Evolutionary conservation across 495 filamentous ascomycete genomes (phyloP).

Genomic region (Tuber microsphaerosporum): DNA sequence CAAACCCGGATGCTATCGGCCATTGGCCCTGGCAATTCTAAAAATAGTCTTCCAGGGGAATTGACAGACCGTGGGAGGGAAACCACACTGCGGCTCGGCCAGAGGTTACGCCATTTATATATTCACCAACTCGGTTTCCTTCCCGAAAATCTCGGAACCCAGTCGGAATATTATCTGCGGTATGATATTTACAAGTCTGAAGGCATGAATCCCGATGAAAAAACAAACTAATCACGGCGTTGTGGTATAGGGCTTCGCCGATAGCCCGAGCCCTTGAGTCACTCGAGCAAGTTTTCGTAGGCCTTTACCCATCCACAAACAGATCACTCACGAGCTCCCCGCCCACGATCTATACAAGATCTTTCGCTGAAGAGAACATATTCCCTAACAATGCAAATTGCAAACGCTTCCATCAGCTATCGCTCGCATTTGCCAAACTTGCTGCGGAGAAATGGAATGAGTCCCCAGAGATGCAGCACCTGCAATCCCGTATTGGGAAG

Average conservation of each 20-base stretch:
- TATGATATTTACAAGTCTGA: constrained; percentile 40
- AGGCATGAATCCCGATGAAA: neutral
- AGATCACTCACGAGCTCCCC: constrained; percentile 44
- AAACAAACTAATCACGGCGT: constrained; percentile 6
- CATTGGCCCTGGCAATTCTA: neutral
- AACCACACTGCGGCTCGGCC: constrained; percentile 74
- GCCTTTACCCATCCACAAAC: constrained; percentile 73
- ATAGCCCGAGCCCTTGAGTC: constrained; percentile 80
- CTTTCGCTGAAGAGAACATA: constrained; percentile 75
- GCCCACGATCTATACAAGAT: constrained; percentile 36
- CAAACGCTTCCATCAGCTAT: constrained; percentile 71
- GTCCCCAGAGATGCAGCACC: constrained; percentile 72
- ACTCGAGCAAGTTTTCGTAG: constrained; percentile 80
- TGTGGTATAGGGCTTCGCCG: constrained; percentile 53
- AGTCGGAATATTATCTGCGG: constrained; percentile 69
- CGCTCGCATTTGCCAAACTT: constrained; percentile 70
- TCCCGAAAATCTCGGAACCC: constrained; percentile 52
- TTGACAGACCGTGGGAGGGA: constrained; percentile 79
- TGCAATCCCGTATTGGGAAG: constrained; percentile 67
- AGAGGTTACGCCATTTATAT: constrained; percentile 73
- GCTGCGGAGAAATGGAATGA: constrained; percentile 76
- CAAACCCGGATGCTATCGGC: neutral
- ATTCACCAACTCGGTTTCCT: constrained; percentile 82
- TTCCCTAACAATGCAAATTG: constrained; percentile 87
- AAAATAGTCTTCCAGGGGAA: constrained; percentile 61